Evolutionary conservation across 164 flowering plant species (phyloP).

Genomic region (Cinnamomum chago): DNA sequence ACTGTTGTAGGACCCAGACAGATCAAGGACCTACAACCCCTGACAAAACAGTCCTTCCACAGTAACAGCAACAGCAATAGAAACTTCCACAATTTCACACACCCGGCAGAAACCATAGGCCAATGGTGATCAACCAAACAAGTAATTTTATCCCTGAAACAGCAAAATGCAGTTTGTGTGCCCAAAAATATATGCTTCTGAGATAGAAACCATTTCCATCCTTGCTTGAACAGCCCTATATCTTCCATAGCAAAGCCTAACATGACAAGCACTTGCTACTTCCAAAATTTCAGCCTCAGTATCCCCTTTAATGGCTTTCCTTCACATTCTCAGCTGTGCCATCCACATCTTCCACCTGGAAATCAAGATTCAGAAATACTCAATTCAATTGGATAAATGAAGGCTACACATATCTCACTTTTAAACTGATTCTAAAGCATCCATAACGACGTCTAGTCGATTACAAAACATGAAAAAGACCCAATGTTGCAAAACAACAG

Average conservation of each 20-base stretch:
- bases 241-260: constrained; percentile 46
- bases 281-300: neutral
- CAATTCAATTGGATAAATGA: neutral
- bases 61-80: constrained; percentile 32
- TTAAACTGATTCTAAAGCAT: neutral
- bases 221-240: constrained; percentile 75
- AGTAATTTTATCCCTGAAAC: constrained; percentile 49
- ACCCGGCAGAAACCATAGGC: constrained; percentile 68
- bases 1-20: constrained; percentile 70
- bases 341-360: neutral
- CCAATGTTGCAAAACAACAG: neutral
- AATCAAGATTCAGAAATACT: neutral
- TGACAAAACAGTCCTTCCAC: constrained; percentile 53
- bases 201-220: constrained; percentile 76
- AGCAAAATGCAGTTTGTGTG: constrained; percentile 23
- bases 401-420: neutral
- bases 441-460: neutral
- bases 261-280: neutral
- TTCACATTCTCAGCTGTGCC: neutral
- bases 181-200: constrained; percentile 48
- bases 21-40: constrained; percentile 56
- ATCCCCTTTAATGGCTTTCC: neutral
- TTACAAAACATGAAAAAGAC: neutral
- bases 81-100: constrained; percentile 34
- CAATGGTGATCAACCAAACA: constrained; percentile 60